A percentile compares a stretch with the other conserved stretches of the same genome.
These are phyloP conservation scores for Mycena sp. DNA, from an alignment of 1,284 basidiomycete species.

Conservation along the genomic window DNA sequence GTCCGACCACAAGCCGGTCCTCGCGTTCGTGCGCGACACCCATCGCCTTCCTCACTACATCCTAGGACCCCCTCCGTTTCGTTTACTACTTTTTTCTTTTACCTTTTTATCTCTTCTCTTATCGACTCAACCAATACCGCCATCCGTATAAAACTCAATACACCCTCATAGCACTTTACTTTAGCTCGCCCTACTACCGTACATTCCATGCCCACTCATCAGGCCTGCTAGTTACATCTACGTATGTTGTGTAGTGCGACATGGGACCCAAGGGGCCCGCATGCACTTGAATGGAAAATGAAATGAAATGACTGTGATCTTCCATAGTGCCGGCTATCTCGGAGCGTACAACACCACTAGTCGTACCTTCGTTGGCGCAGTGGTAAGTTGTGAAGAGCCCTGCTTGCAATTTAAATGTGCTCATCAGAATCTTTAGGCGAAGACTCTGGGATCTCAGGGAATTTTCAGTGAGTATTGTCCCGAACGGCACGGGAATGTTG, in stretches of 20 bases:
- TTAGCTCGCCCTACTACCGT: no score
- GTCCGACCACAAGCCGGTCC: background rate
- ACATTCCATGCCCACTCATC: no score
- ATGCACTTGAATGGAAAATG: no score
- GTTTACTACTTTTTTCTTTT: no score
- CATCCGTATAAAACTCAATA: no score
- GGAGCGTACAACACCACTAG: constrained; percentile 6
- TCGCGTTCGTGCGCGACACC: background rate
- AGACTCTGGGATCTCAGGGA: constrained; percentile 13
- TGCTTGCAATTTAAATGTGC: constrained; percentile 1
- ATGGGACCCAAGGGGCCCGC: no score
- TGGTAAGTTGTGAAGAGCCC: constrained; percentile 4
- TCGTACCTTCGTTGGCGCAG: constrained; percentile 12
- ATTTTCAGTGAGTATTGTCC: constrained; percentile 12
- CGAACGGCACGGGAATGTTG: background rate
- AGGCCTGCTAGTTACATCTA: no score
- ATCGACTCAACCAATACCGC: no score
- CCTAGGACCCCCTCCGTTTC: no score
- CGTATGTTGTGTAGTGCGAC: no score
- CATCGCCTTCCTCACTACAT: background rate
- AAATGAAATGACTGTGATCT: constrained; percentile 6
- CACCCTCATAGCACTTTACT: no score
- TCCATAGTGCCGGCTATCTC: constrained; percentile 11
- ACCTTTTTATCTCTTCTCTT: no score
- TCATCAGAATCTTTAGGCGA: constrained; percentile 13